Evolutionary conservation across 1,284 basidiomycete species (phyloP).

Genomic region (Sparassis latifolia): DNA sequence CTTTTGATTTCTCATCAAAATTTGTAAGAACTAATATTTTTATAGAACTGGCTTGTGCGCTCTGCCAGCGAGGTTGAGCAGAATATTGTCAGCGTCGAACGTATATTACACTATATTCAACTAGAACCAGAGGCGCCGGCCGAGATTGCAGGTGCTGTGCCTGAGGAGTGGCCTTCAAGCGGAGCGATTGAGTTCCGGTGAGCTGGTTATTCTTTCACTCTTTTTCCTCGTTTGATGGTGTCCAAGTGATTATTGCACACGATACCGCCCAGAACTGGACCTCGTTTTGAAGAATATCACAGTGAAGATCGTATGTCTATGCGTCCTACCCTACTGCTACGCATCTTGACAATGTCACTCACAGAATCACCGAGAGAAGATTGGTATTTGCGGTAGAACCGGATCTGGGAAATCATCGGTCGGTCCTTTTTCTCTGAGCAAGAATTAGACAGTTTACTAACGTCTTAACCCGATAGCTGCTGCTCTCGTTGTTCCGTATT

Average conservation of each 20-base stretch:
- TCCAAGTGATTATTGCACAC: slow-evolving; percentile 65
- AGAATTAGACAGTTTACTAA: neutral
- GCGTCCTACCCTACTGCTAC: slow-evolving; percentile 14
- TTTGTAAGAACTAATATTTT: neutral
- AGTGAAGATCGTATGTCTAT: slow-evolving; percentile 49
- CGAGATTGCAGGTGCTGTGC: slow-evolving; percentile 61
- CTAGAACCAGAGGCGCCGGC: slow-evolving; percentile 74
- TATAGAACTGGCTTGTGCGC: slow-evolving; percentile 84
- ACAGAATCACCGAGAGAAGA: slow-evolving; percentile 71
- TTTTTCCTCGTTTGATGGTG: neutral
- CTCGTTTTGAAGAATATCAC: slow-evolving; percentile 72
- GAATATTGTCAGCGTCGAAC: slow-evolving; percentile 87
- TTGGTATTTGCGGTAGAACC: slow-evolving; percentile 85
- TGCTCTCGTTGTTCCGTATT: slow-evolving; percentile 72
- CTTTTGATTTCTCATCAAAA: neutral
- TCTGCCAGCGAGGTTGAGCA: slow-evolving; percentile 90
- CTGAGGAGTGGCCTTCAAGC: slow-evolving; percentile 68
- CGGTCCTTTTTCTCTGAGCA: slow-evolving; percentile 26
- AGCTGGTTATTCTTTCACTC: slow-evolving; percentile 10
- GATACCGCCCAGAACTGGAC: slow-evolving; percentile 80
- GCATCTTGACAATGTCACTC: slow-evolving; percentile 1
- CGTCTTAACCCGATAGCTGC: slow-evolving; percentile 30
- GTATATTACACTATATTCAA: slow-evolving; percentile 70
- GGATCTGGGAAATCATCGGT: slow-evolving; percentile 91
- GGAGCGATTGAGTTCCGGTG: slow-evolving; percentile 77